phyloP scores from a whole-genome alignment of 805 yeast species.

The Myxozyma geophila region DNA sequence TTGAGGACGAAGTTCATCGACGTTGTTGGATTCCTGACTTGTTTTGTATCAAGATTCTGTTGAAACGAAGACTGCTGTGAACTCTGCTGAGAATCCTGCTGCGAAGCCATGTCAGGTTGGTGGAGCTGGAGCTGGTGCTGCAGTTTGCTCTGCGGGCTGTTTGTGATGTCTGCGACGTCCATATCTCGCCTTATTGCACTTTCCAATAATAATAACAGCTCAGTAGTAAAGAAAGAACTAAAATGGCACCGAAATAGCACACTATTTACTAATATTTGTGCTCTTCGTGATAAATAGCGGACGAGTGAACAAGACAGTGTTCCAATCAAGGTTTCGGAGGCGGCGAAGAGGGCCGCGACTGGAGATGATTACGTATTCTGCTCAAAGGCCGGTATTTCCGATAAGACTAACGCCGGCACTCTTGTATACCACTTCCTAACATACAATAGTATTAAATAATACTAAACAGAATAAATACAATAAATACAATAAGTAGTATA shows the following conservation, averaged over 20 bases:
- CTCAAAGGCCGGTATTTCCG: slow-evolving; percentile 12
- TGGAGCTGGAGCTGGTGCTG: slow-evolving; percentile 2
- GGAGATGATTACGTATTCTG: slow-evolving; percentile 10
- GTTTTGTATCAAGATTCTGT: not conserved
- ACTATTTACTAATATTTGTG: no score
- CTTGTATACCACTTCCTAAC: not conserved
- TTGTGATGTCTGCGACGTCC: slow-evolving; percentile 26
- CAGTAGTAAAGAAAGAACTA: no score
- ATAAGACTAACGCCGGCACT: not conserved
- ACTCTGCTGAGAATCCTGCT: not conserved
- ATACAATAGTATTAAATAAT: not conserved
- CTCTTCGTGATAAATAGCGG: not conserved
- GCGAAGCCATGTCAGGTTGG: not conserved
- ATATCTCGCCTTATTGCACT: not conserved
- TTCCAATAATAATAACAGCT: no score
- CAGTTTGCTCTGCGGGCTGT: slow-evolving; percentile 4
- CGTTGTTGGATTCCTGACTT: slow-evolving; percentile 1
- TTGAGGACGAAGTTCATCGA: slow-evolving; percentile 3
- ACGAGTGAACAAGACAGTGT: not conserved
- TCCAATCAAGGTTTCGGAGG: not conserved
- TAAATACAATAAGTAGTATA: not conserved
- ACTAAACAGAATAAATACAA: not conserved
- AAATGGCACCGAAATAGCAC: no score
- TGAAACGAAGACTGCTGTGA: not conserved
- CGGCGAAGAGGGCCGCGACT: slow-evolving; percentile 1